A percentile compares a stretch with the other conserved stretches of the same genome.
These are phyloP conservation scores for Incumbomyces delicatus DNA, from an alignment of 2,329 filamentous ascomycete genomes.

Conservation along the genomic window DNA sequence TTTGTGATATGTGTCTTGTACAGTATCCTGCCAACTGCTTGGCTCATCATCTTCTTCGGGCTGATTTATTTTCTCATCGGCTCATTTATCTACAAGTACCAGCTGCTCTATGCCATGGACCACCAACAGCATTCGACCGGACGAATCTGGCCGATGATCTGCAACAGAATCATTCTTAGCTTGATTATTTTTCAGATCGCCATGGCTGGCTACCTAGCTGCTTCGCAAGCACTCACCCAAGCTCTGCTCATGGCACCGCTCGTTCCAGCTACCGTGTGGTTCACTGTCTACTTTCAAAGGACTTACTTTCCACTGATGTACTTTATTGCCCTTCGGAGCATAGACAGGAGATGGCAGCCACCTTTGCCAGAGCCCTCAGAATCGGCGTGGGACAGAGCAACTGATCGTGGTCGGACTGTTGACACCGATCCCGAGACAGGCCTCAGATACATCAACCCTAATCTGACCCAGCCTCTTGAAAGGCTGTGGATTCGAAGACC, in stretches of 20 bases:
- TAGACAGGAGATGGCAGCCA: slow-evolving; percentile 52
- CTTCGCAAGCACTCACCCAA: slow-evolving; percentile 62
- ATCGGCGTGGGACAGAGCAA: slow-evolving; percentile 34
- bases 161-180: slow-evolving; percentile 78
- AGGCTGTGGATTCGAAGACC: slow-evolving; percentile 31
- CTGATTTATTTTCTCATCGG: slow-evolving; percentile 71
- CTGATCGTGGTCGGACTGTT: slow-evolving; percentile 31
- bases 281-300: slow-evolving; percentile 67
- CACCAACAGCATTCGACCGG: slow-evolving; percentile 91
- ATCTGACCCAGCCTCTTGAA: slow-evolving; percentile 34
- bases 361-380: slow-evolving; percentile 20
- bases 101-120: slow-evolving; percentile 96
- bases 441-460: slow-evolving; percentile 39
- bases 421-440: slow-evolving; percentile 31
- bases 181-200: slow-evolving; percentile 82
- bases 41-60: slow-evolving; percentile 67
- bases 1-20: slow-evolving; percentile 96
- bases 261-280: slow-evolving; percentile 75
- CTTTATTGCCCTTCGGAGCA: slow-evolving; percentile 84
- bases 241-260: slow-evolving; percentile 68
- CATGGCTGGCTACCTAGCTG: slow-evolving; percentile 75
- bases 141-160: slow-evolving; percentile 92
- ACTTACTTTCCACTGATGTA: slow-evolving; percentile 82
- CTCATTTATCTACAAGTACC: slow-evolving; percentile 91
- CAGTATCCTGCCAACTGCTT: slow-evolving; percentile 72